Conservation (phyloP, 2,329 filamentous ascomycete genomes). For the Hypoxylon sp. region DNA sequence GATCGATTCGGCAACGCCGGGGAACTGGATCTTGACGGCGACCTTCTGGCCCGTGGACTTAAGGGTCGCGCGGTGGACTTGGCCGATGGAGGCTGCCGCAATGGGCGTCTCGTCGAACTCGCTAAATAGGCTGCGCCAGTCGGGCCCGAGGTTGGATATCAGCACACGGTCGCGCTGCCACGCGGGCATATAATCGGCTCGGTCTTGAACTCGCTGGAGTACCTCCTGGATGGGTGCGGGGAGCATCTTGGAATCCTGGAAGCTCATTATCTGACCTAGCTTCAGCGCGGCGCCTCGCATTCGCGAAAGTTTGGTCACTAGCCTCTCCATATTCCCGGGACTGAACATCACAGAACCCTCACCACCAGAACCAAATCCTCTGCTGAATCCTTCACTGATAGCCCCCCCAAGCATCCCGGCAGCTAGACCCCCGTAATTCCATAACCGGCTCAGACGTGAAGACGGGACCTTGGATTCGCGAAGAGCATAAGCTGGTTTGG, state of each 20-base stretch:
- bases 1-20: conserved; percentile 94
- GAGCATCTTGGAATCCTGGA: conserved; percentile 96
- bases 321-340: conserved; percentile 88
- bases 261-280: conserved; percentile 97
- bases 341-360: conserved; percentile 87
- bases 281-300: conserved; percentile 99
- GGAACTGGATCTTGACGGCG: conserved; percentile 97
- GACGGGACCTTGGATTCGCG: conserved; percentile 92
- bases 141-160: conserved; percentile 77
- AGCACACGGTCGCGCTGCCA: conserved; percentile 92
- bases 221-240: conserved; percentile 89
- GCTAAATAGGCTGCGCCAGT: conserved; percentile 86
- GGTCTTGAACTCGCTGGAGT: conserved; percentile 92
- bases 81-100: conserved; percentile 95
- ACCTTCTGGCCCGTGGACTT: conserved; percentile 80
- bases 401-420: conserved; percentile 96
- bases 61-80: conserved; percentile 88
- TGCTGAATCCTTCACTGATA: conserved; percentile 84
- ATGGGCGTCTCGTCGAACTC: conserved; percentile 92
- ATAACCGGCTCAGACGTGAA: conserved; percentile 85
- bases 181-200: conserved; percentile 97
- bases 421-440: conserved; percentile 94
- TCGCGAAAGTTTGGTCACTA: conserved; percentile 91
- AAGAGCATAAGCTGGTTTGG: conserved; percentile 70
- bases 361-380: conserved; percentile 76